Evolutionary conservation across 495 filamentous ascomycete genomes (phyloP).

Genomic region (Aspergillus homomorphus): DNA sequence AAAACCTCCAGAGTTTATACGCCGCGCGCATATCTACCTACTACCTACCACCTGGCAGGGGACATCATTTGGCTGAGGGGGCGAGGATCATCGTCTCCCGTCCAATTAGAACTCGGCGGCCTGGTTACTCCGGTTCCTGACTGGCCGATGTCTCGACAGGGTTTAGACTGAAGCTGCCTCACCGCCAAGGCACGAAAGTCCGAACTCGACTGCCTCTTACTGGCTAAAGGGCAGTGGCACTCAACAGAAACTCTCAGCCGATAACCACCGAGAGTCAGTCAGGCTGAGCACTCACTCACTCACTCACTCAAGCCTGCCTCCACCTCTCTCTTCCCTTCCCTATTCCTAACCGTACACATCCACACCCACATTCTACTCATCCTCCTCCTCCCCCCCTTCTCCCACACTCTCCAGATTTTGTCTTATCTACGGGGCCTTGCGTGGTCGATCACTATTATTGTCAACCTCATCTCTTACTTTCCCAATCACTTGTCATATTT

Average conservation of each 20-base stretch:
- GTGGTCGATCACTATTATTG: neutral
- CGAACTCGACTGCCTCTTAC: neutral
- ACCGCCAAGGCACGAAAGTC: neutral
- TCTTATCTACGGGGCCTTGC: neutral
- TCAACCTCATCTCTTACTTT: neutral
- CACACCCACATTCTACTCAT: neutral
- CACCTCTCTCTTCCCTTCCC: neutral
- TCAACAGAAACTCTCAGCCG: neutral
- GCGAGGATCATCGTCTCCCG: neutral
- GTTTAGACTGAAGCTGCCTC: neutral
- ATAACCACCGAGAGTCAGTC: too few relatives aligned
- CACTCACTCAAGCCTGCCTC: neutral
- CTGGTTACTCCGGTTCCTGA: slow-evolving; percentile 6
- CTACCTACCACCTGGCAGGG: too few relatives aligned
- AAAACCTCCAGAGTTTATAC: too few relatives aligned
- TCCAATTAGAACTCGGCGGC: slow-evolving; percentile 2
- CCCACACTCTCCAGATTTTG: neutral
- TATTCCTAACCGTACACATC: neutral
- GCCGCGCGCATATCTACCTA: too few relatives aligned
- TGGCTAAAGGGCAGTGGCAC: neutral
- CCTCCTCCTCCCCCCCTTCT: neutral
- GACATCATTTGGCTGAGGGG: too few relatives aligned
- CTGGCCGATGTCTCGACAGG: neutral
- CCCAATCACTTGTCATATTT: neutral
- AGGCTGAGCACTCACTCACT: neutral